phyloP scores from a whole-genome alignment of 1,139 yeast genomes.

The Zhuliangozyma parablackwelliae region DNA sequence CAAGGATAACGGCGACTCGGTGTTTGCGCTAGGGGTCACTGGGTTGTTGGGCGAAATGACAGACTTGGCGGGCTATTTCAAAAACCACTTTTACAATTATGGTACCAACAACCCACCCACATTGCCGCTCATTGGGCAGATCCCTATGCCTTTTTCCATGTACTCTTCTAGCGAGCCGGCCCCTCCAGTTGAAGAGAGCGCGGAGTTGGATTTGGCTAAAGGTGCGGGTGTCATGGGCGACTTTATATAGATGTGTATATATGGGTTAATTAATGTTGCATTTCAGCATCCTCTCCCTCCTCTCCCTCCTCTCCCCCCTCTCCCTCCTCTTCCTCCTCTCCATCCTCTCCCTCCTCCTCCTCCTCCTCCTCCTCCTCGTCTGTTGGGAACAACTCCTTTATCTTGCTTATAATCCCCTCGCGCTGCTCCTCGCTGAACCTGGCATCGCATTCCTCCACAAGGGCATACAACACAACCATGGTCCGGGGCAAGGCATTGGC shows the following conservation, averaged over 20 bases:
- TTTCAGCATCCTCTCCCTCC: constrained; percentile 9
- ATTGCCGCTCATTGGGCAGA: constrained; percentile 12
- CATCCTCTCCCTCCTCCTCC: constrained; percentile 23
- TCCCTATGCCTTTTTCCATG: constrained; percentile 8
- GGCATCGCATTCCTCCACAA: constrained; percentile 89
- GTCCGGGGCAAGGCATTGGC: constrained; percentile 77
- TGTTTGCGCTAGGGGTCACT: constrained; percentile 68
- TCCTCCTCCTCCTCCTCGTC: constrained; percentile 32
- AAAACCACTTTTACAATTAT: constrained; percentile 35
- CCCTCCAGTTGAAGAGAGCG: constrained; percentile 6
- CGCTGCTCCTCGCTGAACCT: constrained; percentile 65
- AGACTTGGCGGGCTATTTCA: constrained; percentile 41
- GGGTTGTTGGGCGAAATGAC: constrained; percentile 63
- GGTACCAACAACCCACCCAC: constrained; percentile 11
- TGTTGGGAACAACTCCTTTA: constrained; percentile 47
- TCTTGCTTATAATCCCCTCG: constrained; percentile 48
- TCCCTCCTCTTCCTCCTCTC: constrained; percentile 10
- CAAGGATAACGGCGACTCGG: constrained; percentile 42
- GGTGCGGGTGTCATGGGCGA: constrained; percentile 23
- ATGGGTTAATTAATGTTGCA: constrained; percentile 1
- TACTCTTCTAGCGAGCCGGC: constrained; percentile 2
- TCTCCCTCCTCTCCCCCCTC: constrained; percentile 10
- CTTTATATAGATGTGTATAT: constrained; percentile 13
- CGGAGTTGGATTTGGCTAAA: constrained; percentile 14
- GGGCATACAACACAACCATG: constrained; percentile 69